Percentiles rank a stretch among this genome's conserved stretches.
These are phyloP conservation scores for Entophlyctis luteolus DNA, from an alignment of 192 early-diverging fungal species.

Conservation along the genomic window DNA sequence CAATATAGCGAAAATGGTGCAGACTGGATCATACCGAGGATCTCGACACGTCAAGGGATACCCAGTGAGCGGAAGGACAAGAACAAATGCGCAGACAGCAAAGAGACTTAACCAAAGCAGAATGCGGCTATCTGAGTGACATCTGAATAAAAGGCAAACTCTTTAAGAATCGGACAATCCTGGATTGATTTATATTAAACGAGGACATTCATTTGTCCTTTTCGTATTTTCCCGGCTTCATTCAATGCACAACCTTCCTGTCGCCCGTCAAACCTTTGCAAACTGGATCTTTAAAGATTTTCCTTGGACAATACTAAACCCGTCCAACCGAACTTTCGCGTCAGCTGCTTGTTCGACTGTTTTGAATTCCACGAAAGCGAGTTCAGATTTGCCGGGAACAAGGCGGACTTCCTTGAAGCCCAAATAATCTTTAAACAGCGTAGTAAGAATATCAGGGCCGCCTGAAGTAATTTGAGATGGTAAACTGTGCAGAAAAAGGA, in stretches of 20 bases:
- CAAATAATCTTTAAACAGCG: constrained; percentile 57
- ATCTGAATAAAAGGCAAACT: too few species aligned
- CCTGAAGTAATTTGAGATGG: constrained; percentile 40
- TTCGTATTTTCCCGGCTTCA: too few species aligned
- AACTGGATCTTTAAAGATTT: constrained; percentile 55
- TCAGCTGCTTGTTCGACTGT: constrained; percentile 48
- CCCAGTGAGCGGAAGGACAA: constrained; percentile 84
- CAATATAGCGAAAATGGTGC: constrained; percentile 69
- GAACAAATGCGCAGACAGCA: constrained; percentile 82
- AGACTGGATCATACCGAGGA: constrained; percentile 63
- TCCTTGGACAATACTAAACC: constrained; percentile 48
- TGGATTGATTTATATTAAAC: too few species aligned
- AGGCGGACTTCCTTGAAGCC: constrained; percentile 68
- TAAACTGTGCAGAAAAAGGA: constrained; percentile 44
- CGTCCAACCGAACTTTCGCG: constrained; percentile 55
- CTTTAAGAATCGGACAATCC: too few species aligned
- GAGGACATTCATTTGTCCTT: too few species aligned
- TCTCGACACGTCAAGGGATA: constrained; percentile 78
- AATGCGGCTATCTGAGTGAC: constrained; percentile 28
- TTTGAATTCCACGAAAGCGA: constrained; percentile 68
- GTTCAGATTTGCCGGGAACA: constrained; percentile 58
- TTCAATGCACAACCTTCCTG: not conserved
- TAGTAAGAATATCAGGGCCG: constrained; percentile 38
- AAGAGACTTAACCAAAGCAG: constrained; percentile 68
- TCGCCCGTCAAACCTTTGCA: constrained; percentile 34